These are phyloP conservation scores for Ustilago shanxiensis DNA, from an alignment of 1,284 basidiomycete species.

Conservation along the genomic window DNA sequence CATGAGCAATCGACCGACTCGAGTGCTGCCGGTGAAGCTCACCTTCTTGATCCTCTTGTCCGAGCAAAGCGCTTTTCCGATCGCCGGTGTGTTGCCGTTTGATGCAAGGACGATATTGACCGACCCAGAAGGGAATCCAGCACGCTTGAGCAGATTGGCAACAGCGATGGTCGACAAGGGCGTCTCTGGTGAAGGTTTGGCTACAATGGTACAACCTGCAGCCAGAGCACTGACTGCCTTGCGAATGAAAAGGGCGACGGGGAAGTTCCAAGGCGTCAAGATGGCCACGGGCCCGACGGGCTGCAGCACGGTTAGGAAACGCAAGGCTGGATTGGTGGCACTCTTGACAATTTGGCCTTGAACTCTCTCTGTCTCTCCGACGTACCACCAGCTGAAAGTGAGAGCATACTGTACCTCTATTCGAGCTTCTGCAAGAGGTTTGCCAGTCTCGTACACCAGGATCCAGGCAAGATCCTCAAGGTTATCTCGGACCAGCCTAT, in stretches of 20 bases:
- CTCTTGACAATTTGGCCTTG: slow-evolving; percentile 82
- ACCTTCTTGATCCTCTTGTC: slow-evolving; percentile 82
- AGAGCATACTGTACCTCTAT: slow-evolving; percentile 65
- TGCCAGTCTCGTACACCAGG: slow-evolving; percentile 68
- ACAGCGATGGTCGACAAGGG: slow-evolving; percentile 93
- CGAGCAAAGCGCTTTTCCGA: slow-evolving; percentile 77
- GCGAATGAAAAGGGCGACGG: slow-evolving; percentile 77
- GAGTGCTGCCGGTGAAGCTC: slow-evolving; percentile 92
- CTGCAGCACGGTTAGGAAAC: slow-evolving; percentile 89
- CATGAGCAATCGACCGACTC: slow-evolving; percentile 91
- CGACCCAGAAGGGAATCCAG: slow-evolving; percentile 92
- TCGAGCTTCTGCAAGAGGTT: slow-evolving; percentile 62
- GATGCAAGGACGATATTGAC: slow-evolving; percentile 92
- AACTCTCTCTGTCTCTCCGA: slow-evolving; percentile 59
- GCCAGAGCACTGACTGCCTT: slow-evolving; percentile 90
- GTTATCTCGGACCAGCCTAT: slow-evolving; percentile 56
- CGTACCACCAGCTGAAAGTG: slow-evolving; percentile 68
- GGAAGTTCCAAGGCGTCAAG: slow-evolving; percentile 70
- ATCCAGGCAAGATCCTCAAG: slow-evolving; percentile 67
- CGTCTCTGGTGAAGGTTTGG: slow-evolving; percentile 95
- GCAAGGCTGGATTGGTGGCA: slow-evolving; percentile 78
- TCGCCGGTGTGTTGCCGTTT: slow-evolving; percentile 77
- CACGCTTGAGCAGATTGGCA: slow-evolving; percentile 83
- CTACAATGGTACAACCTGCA: slow-evolving; percentile 93
- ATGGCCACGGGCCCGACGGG: slow-evolving; percentile 78